These are phyloP conservation scores for Thelephora aurantiotincta DNA, from an alignment of 768 basidiomycete genomes.

Conservation along the genomic window DNA sequence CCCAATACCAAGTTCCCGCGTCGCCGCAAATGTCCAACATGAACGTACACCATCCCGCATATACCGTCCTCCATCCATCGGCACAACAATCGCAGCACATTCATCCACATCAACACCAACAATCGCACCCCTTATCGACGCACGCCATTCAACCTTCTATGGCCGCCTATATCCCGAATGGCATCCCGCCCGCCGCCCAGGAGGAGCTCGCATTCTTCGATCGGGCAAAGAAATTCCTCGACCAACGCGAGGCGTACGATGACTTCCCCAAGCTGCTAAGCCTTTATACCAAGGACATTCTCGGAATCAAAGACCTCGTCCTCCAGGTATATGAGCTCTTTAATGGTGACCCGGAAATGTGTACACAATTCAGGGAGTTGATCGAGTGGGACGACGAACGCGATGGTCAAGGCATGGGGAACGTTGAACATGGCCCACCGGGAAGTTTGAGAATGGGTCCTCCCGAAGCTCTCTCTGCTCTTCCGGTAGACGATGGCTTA, in stretches of 20 bases:
- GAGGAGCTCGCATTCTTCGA: constrained; percentile 93
- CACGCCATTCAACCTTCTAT: neutral
- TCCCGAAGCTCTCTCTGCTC: constrained; percentile 63
- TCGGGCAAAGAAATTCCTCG: constrained; percentile 69
- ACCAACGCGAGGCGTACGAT: constrained; percentile 67
- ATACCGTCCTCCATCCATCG: constrained; percentile 15
- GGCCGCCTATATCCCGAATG: constrained; percentile 6
- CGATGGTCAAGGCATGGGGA: constrained; percentile 17
- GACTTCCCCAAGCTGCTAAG: constrained; percentile 91
- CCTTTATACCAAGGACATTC: constrained; percentile 83
- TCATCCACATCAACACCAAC: constrained; percentile 1
- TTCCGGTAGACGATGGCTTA: constrained; percentile 70
- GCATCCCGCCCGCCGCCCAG: constrained; percentile 19
- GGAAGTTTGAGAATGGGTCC: constrained; percentile 66
- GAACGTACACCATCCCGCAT: constrained; percentile 11
- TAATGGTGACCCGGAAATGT: constrained; percentile 68
- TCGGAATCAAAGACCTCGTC: constrained; percentile 72
- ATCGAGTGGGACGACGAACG: constrained; percentile 65
- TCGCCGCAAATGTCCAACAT: constrained; percentile 16
- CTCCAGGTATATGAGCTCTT: constrained; percentile 62
- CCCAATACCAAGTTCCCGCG: constrained; percentile 26
- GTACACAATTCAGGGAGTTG: constrained; percentile 74
- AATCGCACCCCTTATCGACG: neutral
- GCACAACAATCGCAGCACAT: constrained; percentile 5
- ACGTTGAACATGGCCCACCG: constrained; percentile 55